phyloP scores from a whole-genome alignment of 169 alveolate genomes.

The Cryptosporidium sp. region DNA sequence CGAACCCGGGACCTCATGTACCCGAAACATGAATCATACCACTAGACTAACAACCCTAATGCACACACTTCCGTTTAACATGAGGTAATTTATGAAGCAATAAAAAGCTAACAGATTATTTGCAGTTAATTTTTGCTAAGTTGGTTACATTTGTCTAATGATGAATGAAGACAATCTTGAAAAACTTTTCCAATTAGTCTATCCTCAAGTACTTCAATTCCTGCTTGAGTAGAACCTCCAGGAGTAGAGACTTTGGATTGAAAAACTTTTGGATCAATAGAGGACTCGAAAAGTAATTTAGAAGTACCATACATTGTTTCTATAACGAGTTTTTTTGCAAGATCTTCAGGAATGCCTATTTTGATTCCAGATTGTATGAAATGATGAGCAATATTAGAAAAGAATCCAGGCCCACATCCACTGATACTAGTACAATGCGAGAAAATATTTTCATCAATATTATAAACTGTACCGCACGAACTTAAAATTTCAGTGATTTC shows the following conservation, averaged over 20 bases:
- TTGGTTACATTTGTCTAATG: slow-evolving; percentile 19
- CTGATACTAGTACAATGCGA: slow-evolving; percentile 53
- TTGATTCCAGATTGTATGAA: slow-evolving; percentile 9
- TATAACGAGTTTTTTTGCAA: slow-evolving; percentile 20
- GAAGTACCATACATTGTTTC: slow-evolving; percentile 72
- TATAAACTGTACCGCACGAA: slow-evolving; percentile 55
- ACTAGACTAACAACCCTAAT: slow-evolving; percentile 91
- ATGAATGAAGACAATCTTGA: slow-evolving; percentile 24
- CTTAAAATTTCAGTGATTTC: slow-evolving; percentile 38
- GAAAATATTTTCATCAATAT: slow-evolving; percentile 28
- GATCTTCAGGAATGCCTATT: slow-evolving; percentile 47
- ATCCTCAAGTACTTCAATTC: slow-evolving; percentile 52
- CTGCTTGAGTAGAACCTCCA: slow-evolving; percentile 75
- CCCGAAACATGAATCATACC: slow-evolving; percentile 99
- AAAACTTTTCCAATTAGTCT: neutral
- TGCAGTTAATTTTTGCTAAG: slow-evolving; percentile 13
- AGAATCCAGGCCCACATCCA: slow-evolving; percentile 73
- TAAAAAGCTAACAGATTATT: neutral
- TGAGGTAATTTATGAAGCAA: neutral
- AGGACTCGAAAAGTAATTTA: slow-evolving; percentile 21
- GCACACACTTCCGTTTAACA: neutral
- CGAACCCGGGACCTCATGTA: slow-evolving; percentile 99
- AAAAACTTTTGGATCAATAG: neutral
- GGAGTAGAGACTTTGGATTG: slow-evolving; percentile 68
- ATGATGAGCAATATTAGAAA: slow-evolving; percentile 47